A percentile compares a stretch with the other conserved stretches of the same genome.
Evolutionary conservation across 202 grass and related monocot species (phyloP).

Genomic region (Cymbopogon flexuosus): DNA sequence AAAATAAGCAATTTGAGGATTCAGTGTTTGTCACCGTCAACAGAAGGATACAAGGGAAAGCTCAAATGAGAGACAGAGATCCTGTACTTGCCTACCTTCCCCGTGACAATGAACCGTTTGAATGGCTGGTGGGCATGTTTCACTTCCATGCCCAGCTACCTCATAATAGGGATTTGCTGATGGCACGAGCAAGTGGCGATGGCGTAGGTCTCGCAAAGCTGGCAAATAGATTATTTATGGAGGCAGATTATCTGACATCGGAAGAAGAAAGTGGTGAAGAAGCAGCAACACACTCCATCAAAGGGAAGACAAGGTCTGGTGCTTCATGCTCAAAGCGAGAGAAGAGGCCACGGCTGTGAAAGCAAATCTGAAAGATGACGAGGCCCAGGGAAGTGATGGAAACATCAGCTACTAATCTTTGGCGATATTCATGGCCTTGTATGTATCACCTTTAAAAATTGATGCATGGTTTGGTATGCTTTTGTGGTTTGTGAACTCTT

Average conservation of each 20-base stretch:
- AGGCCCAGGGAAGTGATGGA: background rate
- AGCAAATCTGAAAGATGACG: background rate
- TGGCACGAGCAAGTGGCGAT: background rate
- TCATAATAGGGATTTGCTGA: background rate
- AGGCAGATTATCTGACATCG: background rate
- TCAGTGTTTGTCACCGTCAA: slow-evolving; percentile 19
- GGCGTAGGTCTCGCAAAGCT: background rate
- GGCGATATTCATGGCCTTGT: background rate
- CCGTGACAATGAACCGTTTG: background rate
- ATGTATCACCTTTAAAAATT: background rate
- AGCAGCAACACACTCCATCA: background rate
- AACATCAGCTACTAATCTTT: background rate
- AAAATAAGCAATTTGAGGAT: background rate
- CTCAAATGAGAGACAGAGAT: background rate
- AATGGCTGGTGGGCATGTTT: slow-evolving; percentile 11
- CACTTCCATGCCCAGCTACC: background rate
- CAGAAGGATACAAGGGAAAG: slow-evolving; percentile 5
- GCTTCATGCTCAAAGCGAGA: slow-evolving; percentile 5
- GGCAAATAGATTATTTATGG: background rate
- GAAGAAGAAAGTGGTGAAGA: slow-evolving; percentile 1
- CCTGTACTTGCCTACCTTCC: background rate
- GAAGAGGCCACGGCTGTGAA: background rate
- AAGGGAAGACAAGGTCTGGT: background rate
- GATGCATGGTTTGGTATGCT: background rate
- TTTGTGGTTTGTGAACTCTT: background rate